Percentiles rank a stretch among this genome's conserved stretches.
Evolutionary conservation across 352 stramenopile genomes (phyloP).

Genomic region (Pythium angustatum): DNA sequence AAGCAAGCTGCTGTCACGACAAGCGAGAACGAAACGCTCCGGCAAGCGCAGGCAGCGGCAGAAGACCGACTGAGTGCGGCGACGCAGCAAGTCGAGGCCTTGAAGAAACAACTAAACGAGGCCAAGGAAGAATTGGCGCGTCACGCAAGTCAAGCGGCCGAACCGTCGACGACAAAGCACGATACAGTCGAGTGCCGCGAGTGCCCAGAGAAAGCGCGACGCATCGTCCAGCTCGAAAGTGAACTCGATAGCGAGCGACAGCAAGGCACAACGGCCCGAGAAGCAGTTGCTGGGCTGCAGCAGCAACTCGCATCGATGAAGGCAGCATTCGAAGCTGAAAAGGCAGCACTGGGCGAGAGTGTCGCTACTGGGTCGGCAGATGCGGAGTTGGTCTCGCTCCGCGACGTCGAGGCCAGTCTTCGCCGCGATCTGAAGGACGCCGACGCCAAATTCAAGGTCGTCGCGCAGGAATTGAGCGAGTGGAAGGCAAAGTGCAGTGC

Average conservation of each 20-base stretch:
- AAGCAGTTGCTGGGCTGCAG: background rate
- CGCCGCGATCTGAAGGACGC: background rate
- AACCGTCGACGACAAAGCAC: background rate
- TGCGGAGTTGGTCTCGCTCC: conserved; percentile 8
- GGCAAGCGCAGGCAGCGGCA: background rate
- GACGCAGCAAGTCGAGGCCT: conserved; percentile 11
- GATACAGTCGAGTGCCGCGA: background rate
- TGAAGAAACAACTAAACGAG: conserved; percentile 15
- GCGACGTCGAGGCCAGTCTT: conserved; percentile 11
- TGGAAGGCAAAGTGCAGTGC: conserved; percentile 6
- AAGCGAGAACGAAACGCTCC: conserved; percentile 1
- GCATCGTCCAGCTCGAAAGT: conserved; percentile 6
- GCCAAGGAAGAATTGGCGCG: background rate
- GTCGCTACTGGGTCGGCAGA: background rate
- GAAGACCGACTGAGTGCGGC: conserved; percentile 10
- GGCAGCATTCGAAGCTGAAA: background rate
- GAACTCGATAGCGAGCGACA: background rate
- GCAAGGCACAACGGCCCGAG: background rate
- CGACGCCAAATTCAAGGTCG: background rate
- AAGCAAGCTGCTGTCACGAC: background rate
- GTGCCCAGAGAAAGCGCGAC: background rate
- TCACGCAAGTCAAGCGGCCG: background rate
- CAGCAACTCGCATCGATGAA: background rate
- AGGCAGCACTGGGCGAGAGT: background rate
- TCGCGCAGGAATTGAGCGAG: background rate